Conservation (phyloP, 169 alveolate genomes). For the Plasmodium relictum region DNA sequence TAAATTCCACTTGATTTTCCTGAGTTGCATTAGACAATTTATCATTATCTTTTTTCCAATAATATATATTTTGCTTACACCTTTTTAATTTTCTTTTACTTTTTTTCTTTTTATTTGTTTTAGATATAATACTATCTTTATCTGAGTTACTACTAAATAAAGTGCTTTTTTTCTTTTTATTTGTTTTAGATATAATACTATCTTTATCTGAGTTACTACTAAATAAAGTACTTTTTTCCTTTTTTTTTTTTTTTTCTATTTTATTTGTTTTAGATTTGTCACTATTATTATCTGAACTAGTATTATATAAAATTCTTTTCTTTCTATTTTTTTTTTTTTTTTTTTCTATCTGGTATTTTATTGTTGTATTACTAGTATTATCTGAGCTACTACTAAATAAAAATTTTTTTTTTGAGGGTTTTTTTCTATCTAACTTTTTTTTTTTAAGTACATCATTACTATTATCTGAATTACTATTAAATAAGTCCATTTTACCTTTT, state of each 20-base stretch:
- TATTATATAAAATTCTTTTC: neutral
- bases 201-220: neutral
- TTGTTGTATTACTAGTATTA: constrained; percentile 1
- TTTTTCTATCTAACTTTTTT: neutral
- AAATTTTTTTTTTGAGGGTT: neutral
- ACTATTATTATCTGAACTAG: neutral
- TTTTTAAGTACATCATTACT: neutral
- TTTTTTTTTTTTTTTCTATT: neutral
- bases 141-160: constrained; percentile 15
- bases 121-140: neutral
- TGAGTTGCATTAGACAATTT: too few species aligned
- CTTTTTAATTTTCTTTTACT: constrained; percentile 22
- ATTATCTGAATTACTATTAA: neutral
- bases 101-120: neutral
- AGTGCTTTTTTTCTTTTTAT: neutral
- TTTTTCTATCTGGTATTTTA: neutral
- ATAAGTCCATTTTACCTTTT: constrained; percentile 22
- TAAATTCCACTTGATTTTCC: neutral
- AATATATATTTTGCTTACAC: too few species aligned
- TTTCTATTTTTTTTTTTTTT: neutral
- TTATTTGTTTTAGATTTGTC: neutral
- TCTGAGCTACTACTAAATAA: constrained; percentile 4
- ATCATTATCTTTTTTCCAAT: too few species aligned
- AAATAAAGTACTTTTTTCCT: neutral
- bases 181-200: neutral